A percentile compares a stretch with the other conserved stretches of the same genome.
phyloP scores from a whole-genome alignment of 208 protist genomes.

The Wallacemonas sp. region DNA sequence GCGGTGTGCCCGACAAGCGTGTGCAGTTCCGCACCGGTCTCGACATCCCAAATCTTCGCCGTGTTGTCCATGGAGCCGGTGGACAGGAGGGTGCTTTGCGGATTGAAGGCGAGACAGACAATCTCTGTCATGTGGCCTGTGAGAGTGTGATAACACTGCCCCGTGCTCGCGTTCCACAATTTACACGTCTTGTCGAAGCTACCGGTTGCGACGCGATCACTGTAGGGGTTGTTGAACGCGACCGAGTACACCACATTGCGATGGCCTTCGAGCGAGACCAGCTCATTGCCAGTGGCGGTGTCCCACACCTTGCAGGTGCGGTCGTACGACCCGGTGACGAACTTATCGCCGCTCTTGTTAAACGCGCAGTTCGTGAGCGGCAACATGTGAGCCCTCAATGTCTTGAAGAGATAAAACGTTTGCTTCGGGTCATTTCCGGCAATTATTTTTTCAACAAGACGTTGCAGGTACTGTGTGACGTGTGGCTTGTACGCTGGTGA shows the following conservation, averaged over 20 bases:
- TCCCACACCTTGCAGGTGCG: slow-evolving; percentile 97
- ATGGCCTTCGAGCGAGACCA: slow-evolving; percentile 94
- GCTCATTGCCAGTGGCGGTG: slow-evolving; percentile 90
- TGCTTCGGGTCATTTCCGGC: slow-evolving; percentile 67
- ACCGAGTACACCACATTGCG: slow-evolving; percentile 96
- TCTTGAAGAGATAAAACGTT: slow-evolving; percentile 94
- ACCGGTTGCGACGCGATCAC: slow-evolving; percentile 94
- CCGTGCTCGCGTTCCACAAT: slow-evolving; percentile 92
- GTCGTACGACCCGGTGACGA: slow-evolving; percentile 96
- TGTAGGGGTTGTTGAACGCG: slow-evolving; percentile 96
- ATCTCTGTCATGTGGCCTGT: slow-evolving; percentile 94
- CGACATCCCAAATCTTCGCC: slow-evolving; percentile 93
- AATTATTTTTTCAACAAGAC: slow-evolving; percentile 87
- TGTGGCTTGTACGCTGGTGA: slow-evolving; percentile 69
- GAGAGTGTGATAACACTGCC: slow-evolving; percentile 90
- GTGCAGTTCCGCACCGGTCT: slow-evolving; percentile 89
- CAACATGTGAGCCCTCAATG: slow-evolving; percentile 94
- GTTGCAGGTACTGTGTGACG: slow-evolving; percentile 80
- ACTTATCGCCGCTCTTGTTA: slow-evolving; percentile 94
- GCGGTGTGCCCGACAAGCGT: slow-evolving; percentile 92
- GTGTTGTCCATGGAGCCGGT: slow-evolving; percentile 96
- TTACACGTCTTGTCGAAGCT: slow-evolving; percentile 97
- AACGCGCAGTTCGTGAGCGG: slow-evolving; percentile 97
- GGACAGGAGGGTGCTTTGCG: slow-evolving; percentile 88
- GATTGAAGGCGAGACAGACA: slow-evolving; percentile 95